Evolutionary conservation across 768 basidiomycete species (phyloP), one percentile per base, ranked within the genome.

Genomic region (Russula foetens): DNA sequence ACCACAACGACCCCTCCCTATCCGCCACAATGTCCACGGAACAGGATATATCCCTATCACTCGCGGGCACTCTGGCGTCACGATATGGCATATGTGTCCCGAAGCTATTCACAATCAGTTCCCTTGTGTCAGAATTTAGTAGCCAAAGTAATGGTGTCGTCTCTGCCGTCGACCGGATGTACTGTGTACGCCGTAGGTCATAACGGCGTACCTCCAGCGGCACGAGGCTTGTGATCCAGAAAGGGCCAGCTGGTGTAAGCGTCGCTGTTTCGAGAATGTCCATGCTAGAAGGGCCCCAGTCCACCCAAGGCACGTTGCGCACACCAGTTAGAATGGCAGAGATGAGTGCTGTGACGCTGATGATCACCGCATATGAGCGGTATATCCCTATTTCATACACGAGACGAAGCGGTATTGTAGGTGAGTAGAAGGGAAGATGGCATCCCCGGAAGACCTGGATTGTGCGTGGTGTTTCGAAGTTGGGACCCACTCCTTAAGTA

Each of bases 251-350:
- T 41, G 39, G 12, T 19, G 3, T 19, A 3, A 17, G 15, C 39
- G 15, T 3, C 4, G 3, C 17, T 41, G 15, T 3, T 41, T 41
- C 8, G 44, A 29, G 8, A 9, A 61, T 26, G 21, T 41, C 55
- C 4, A 55, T 56, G 17, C 33, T 41, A 4, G 55, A 15, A 3
- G 60, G 60, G 17, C 60, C 60, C 55, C 60, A 61, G 12, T 51
- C 55, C 15, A 11, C 26, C 60, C 60, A 56, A 15, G 21, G 19
- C 12, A 52, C 12, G 17, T 31, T 35, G 12, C 26, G 26, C 21
- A 56, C 54, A 23, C 17, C 39, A 19, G 41, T 26, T 24, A 9
- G 19, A 33, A 26, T 26, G 21, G 31, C 33, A 6, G 60, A 39
- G 2, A 24, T 33, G 23, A 61, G 49, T 12, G 49, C 31, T 3